phyloP scores from a whole-genome alignment of 768 basidiomycete genomes.

The Kwoniella bestiolae region DNA sequence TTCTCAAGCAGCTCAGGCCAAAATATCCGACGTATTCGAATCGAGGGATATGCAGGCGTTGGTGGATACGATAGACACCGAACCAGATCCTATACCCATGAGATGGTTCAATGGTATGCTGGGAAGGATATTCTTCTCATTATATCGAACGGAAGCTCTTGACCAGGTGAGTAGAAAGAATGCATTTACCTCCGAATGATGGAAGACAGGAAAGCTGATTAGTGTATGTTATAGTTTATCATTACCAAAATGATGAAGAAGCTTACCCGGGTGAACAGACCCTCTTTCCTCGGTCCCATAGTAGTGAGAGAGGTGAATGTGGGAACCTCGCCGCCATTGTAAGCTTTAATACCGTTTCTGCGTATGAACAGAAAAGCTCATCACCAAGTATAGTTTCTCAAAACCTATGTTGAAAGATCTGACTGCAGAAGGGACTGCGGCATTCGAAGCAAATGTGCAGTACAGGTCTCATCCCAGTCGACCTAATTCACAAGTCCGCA shows the following conservation, averaged over 20 bases:
- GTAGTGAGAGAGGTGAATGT: slow-evolving; percentile 86
- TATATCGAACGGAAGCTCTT: slow-evolving; percentile 79
- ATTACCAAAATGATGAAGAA: slow-evolving; percentile 91
- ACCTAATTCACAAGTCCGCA: slow-evolving; percentile 81
- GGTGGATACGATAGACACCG: slow-evolving; percentile 82
- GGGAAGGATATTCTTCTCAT: slow-evolving; percentile 88
- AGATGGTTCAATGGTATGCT: slow-evolving; percentile 95
- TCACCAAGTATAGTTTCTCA: slow-evolving; percentile 65
- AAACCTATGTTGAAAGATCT: slow-evolving; percentile 99
- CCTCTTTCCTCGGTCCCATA: slow-evolving; percentile 80
- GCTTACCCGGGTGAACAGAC: slow-evolving; percentile 85
- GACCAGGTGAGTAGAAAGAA: slow-evolving; percentile 61
- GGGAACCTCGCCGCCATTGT: slow-evolving; percentile 72
- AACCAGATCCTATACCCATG: slow-evolving; percentile 95
- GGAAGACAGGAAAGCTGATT: slow-evolving; percentile 13
- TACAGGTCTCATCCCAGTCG: slow-evolving; percentile 57
- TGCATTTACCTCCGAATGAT: slow-evolving; percentile 12
- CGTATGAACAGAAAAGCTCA: slow-evolving; percentile 8
- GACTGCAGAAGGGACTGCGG: slow-evolving; percentile 88
- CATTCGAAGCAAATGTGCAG: slow-evolving; percentile 78
- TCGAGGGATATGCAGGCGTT: slow-evolving; percentile 79
- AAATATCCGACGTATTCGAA: slow-evolving; percentile 67
- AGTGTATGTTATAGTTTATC: slow-evolving; percentile 63
- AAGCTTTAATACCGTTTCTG: slow-evolving; percentile 12
- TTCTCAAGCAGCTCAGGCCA: slow-evolving; percentile 31